Evolutionary conservation across 352 stramenopile genomes (phyloP), one percentile per base, ranked within the genome.

Genomic region (Pythium myriotylum): DNA sequence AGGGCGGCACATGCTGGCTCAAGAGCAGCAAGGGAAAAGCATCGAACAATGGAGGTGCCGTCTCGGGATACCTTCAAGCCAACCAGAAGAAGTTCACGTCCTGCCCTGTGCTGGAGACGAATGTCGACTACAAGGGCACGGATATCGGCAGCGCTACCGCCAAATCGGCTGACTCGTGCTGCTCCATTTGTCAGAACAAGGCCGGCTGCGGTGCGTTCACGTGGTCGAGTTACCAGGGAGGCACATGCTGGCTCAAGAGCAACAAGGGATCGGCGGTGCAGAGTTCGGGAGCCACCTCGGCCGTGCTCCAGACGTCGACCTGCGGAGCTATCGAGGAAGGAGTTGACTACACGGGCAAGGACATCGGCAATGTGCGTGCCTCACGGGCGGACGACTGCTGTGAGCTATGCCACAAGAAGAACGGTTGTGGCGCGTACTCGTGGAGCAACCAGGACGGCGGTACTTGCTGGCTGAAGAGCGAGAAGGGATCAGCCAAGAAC

Each of bases 21-120:
- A 87, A 89, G 56, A 75, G 59, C 9, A 68, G 22, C 45, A 76
- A 82, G 61, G 70, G 62, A 27, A 16, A 35, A 13, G 56, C 59
- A 27, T 32, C 41, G 3, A 3, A 12, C n/a, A 23, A n/a, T 12
- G 23, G 41, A 14, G 41, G 41, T 14, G 16, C 41, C 16, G 19
- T 14, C 12, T 48, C 41, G 9, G 41, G 41, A 10, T 35, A 35
- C 8, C n/a, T 48, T 8, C n/a, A 27, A n/a, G n/a, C 41, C 10
- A 50, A 23, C 3, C 19, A 13, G 12, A 9, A 23, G 24, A 23
- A n/a, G 17, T 14, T 32, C 20, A 35, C 39, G 22, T 52, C 59
- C 19, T 79, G 70, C 32, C 70, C 57, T 65, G 49, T 13, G 13
- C 46, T 67, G n/a, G 57, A 67, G 16, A 33, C 57, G 27, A 48